phyloP scores from a whole-genome alignment of 2,329 filamentous ascomycete genomes.

The Penicillium sp. region DNA sequence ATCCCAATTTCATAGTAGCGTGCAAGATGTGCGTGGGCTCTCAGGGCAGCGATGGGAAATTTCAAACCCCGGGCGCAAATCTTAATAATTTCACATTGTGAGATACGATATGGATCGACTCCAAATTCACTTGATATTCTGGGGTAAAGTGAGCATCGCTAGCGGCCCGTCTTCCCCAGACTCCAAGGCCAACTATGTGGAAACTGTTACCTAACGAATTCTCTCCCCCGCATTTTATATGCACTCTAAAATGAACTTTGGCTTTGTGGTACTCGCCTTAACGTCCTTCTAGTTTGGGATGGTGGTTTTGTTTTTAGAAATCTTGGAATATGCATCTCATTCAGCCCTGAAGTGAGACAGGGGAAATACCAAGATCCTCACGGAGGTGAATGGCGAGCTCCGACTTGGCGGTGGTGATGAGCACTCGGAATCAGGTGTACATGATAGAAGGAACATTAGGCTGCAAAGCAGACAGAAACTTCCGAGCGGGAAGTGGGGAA shows the following conservation, averaged over 20 bases:
- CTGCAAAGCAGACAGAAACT: not conserved
- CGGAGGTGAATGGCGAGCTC: not conserved
- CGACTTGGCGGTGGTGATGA: slow-evolving; percentile 2
- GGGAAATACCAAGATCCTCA: not conserved
- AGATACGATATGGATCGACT: no score
- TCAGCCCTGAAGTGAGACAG: slow-evolving; percentile 1
- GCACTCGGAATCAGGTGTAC: not conserved
- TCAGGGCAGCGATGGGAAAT: no score
- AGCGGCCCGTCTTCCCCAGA: slow-evolving; percentile 10
- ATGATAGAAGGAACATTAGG: not conserved
- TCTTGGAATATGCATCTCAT: not conserved
- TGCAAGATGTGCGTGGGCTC: no score
- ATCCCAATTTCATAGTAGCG: no score
- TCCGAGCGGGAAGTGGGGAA: not conserved
- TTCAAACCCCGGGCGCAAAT: no score
- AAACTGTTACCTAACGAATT: slow-evolving; percentile 35
- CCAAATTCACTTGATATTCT: not conserved
- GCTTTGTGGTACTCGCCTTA: not conserved
- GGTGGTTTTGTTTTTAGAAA: not conserved
- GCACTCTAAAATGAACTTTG: slow-evolving; percentile 8
- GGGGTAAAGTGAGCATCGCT: not conserved
- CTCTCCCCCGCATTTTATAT: slow-evolving; percentile 27
- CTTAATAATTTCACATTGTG: no score
- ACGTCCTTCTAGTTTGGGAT: not conserved
- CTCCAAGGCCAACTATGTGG: slow-evolving; percentile 17